phyloP scores from a whole-genome alignment of 768 basidiomycete genomes.

The Boletus patriciae region DNA sequence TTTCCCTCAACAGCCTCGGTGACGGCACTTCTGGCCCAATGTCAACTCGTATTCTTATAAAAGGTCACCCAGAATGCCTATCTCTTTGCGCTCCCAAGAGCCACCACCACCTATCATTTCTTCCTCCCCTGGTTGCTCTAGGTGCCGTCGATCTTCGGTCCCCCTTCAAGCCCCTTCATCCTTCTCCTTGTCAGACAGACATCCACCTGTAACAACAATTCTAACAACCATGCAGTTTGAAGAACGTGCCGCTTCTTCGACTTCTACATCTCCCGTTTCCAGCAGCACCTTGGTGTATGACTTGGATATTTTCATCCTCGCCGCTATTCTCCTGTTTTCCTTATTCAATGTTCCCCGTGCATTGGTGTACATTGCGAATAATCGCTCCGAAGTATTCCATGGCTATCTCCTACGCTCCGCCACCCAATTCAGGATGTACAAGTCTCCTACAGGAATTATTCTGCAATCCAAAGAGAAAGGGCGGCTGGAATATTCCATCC shows the following conservation, averaged over 20 bases:
- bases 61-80: background rate
- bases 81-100: background rate
- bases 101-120: background rate
- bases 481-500: background rate
- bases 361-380: conserved; percentile 48
- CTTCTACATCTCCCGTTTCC: background rate
- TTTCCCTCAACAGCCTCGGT: background rate
- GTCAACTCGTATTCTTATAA: background rate
- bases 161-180: background rate
- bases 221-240: conserved; percentile 8
- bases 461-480: background rate
- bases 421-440: background rate
- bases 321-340: conserved; percentile 39
- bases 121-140: background rate
- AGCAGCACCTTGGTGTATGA: conserved; percentile 26
- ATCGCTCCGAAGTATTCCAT: conserved; percentile 45
- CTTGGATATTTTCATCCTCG: conserved; percentile 46
- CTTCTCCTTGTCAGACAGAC: no score
- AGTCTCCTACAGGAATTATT: background rate
- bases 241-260: background rate
- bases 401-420: conserved; percentile 47
- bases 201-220: background rate
- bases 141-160: background rate
- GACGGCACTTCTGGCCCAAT: background rate
- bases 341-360: conserved; percentile 48